Percentiles rank a stretch among this genome's conserved stretches.
Conservation (phyloP, 1,284 basidiomycete species). For the Farysia itapuensis region DNA sequence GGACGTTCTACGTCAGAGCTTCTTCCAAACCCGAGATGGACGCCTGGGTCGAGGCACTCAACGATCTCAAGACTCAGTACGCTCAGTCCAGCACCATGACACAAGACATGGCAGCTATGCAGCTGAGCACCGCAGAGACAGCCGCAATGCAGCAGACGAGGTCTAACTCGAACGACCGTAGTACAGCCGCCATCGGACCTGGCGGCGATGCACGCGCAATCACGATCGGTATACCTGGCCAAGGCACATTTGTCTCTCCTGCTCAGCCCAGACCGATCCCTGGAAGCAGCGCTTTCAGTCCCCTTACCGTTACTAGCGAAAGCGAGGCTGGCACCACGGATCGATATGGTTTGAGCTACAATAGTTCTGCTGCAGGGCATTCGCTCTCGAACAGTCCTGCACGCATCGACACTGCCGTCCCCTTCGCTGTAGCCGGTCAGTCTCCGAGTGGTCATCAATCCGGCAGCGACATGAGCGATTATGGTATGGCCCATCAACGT, state of each 20-base stretch:
- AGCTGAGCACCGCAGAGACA: conserved; percentile 23
- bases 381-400: conserved; percentile 40
- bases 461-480: conserved; percentile 35
- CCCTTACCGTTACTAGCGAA: conserved; percentile 40
- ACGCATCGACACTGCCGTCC: conserved; percentile 9
- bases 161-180: conserved; percentile 26
- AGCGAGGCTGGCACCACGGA: conserved; percentile 46
- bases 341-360: conserved; percentile 46
- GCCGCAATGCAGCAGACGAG: conserved; percentile 13
- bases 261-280: conserved; percentile 43
- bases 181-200: conserved; percentile 2
- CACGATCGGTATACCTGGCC: conserved; percentile 41
- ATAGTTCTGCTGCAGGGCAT: conserved; percentile 37
- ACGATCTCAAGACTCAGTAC: conserved; percentile 70
- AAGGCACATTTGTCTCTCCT: conserved; percentile 24
- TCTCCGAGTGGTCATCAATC: conserved; percentile 28
- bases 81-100: conserved; percentile 46
- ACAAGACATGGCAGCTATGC: conserved; percentile 39
- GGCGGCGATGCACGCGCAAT: conserved; percentile 21
- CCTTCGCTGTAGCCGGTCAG: conserved; percentile 22
- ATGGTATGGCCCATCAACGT: conserved; percentile 22
- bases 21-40: conserved; percentile 72
- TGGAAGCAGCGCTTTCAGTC: conserved; percentile 35
- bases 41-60: conserved; percentile 82
- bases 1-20: conserved; percentile 92